Evolutionary conservation across 352 stramenopile species (phyloP).

Genomic region (Plasmopara halstedii): DNA sequence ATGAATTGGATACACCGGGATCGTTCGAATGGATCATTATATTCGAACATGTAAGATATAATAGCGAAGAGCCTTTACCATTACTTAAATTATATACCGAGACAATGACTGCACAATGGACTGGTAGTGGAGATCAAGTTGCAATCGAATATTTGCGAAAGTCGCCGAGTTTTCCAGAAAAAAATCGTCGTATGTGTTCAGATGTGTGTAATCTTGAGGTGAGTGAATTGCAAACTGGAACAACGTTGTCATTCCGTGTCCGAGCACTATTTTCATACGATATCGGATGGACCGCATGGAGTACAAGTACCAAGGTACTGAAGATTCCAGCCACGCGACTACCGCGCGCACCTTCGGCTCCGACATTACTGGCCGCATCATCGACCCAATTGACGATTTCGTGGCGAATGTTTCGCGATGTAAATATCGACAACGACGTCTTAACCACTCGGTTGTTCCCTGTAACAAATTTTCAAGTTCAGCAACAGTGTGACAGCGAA

Average conservation of each 20-base stretch:
- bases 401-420: conserved; percentile 30
- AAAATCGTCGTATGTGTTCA: conserved; percentile 13
- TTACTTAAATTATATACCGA: conserved; percentile 46
- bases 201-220: conserved; percentile 23
- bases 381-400: conserved; percentile 32
- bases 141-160: conserved; percentile 30
- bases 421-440: conserved; percentile 2
- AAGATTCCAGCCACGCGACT: conserved; percentile 28
- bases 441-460: conserved; percentile 31
- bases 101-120: conserved; percentile 42
- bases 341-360: conserved; percentile 31
- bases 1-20: conserved; percentile 8
- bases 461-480: conserved; percentile 28
- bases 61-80: conserved; percentile 20
- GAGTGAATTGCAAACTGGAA: conserved; percentile 16
- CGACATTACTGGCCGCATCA: conserved; percentile 30
- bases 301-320: conserved; percentile 27
- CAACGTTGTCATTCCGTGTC: conserved; percentile 40
- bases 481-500: conserved; percentile 45
- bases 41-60: conserved; percentile 35
- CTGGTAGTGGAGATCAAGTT: conserved; percentile 39
- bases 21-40: conserved; percentile 36
- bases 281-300: conserved; percentile 49
- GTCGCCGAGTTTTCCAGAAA: conserved; percentile 11
- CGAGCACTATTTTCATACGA: conserved; percentile 27